Conservation (phyloP, 2,329 filamentous ascomycete genomes). For the Chaetoscypha palmicola region DNA sequence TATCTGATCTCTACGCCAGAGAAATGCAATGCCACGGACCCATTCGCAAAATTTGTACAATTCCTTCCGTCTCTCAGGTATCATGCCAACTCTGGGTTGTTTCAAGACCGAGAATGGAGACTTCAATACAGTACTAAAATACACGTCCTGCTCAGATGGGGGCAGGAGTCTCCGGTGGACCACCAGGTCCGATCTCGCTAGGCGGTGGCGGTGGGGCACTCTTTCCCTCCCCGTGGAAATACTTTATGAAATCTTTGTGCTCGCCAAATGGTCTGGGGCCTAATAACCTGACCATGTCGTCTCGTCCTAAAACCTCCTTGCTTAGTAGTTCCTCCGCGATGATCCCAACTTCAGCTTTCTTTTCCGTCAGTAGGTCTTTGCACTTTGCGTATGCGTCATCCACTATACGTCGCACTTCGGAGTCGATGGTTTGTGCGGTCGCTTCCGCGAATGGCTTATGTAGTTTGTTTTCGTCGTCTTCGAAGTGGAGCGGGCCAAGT, state of each 20-base stretch:
- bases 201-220: constrained; percentile 53
- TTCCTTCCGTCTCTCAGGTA: too few species aligned
- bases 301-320: constrained; percentile 85
- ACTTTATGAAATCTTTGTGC: constrained; percentile 81
- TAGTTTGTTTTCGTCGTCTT: constrained; percentile 72
- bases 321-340: constrained; percentile 86
- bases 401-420: constrained; percentile 84
- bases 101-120: too few species aligned
- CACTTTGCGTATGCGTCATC: constrained; percentile 91
- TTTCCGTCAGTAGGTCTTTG: constrained; percentile 71
- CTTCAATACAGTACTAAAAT: neutral
- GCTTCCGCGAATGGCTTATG: constrained; percentile 95
- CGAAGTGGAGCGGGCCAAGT: constrained; percentile 87
- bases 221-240: constrained; percentile 61
- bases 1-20: too few species aligned
- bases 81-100: too few species aligned
- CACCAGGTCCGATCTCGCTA: constrained; percentile 28
- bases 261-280: constrained; percentile 82
- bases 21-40: too few species aligned
- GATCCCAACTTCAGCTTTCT: constrained; percentile 81
- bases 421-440: constrained; percentile 86
- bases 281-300: constrained; percentile 85
- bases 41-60: too few species aligned
- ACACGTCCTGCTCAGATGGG: neutral
- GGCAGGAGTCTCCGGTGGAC: neutral